Evolutionary conservation across 2,329 filamentous ascomycete species (phyloP).

Genomic region (Fusarium sp.): DNA sequence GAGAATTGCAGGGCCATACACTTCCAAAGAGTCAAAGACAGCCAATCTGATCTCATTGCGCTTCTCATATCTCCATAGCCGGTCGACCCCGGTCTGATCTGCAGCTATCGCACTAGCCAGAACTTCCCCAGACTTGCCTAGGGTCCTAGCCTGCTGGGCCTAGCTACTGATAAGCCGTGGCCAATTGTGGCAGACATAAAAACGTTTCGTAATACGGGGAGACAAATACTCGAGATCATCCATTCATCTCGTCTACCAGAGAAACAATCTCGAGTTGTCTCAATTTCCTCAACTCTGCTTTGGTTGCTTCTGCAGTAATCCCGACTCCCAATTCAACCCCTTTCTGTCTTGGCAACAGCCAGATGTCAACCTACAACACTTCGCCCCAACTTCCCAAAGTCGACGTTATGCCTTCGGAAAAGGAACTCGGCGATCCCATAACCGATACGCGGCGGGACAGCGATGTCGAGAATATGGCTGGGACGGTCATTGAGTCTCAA

Average conservation of each 20-base stretch:
- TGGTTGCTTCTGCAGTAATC: not conserved
- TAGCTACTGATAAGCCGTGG: not conserved
- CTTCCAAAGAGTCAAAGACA: not conserved
- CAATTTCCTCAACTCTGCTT: not conserved
- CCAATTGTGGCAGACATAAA: not conserved
- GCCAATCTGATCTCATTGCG: not conserved
- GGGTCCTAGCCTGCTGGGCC: not conserved
- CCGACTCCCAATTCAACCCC: no score
- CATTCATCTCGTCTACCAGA: not conserved
- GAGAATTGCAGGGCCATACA: not conserved
- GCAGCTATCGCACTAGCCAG: not conserved
- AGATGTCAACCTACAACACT: not conserved
- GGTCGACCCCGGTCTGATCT: slow-evolving; percentile 5
- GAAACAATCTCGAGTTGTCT: not conserved
- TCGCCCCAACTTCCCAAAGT: not conserved
- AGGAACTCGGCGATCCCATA: not conserved
- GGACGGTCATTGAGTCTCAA: not conserved
- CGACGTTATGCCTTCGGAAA: not conserved
- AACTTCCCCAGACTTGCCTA: not conserved
- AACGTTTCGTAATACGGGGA: not conserved
- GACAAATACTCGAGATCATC: not conserved
- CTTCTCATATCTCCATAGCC: not conserved
- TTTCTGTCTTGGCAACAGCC: not conserved
- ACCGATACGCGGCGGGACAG: not conserved
- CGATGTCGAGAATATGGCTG: slow-evolving; percentile 1